These are phyloP conservation scores for Dactylellina haptotyla DNA, from an alignment of 2,329 filamentous ascomycete species.

Conservation along the genomic window DNA sequence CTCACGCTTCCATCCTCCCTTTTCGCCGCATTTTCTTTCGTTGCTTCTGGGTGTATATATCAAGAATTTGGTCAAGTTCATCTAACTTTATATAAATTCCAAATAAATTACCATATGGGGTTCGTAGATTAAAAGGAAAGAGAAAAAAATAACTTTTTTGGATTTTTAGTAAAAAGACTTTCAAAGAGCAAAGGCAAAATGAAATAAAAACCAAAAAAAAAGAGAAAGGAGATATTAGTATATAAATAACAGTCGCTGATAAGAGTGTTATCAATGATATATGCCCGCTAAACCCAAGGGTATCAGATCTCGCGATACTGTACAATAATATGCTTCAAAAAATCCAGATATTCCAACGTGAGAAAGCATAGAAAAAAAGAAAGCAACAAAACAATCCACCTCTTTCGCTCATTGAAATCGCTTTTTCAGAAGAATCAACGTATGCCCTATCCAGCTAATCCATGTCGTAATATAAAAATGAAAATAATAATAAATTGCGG, in stretches of 20 bases:
- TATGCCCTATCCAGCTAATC: not conserved
- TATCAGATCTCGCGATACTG: conserved; percentile 45
- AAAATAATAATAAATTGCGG: conserved; percentile 5
- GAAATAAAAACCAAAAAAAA: not conserved
- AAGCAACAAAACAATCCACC: not conserved
- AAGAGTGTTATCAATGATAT: conserved; percentile 10
- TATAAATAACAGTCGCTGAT: conserved; percentile 6
- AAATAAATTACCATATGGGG: not conserved
- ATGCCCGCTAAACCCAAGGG: conserved; percentile 36
- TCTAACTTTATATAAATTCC: not conserved
- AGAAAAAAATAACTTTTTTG: not conserved
- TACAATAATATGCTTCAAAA: conserved; percentile 15
- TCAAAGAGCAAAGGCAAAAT: not conserved
- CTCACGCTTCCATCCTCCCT: not conserved
- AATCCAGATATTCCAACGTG: not conserved
- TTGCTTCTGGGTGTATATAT: not conserved
- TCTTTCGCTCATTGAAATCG: conserved; percentile 4
- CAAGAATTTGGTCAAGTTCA: not conserved
- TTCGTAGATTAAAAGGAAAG: not conserved
- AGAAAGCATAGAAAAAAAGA: not conserved
- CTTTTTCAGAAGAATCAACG: not conserved
- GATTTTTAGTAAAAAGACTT: not conserved
- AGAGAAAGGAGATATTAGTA: conserved; percentile 1
- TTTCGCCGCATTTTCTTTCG: not conserved
- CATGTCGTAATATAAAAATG: not conserved